Base-by-base conservation (phyloP, 208 protist genomes). In the Zelonia costaricensis region DNA sequence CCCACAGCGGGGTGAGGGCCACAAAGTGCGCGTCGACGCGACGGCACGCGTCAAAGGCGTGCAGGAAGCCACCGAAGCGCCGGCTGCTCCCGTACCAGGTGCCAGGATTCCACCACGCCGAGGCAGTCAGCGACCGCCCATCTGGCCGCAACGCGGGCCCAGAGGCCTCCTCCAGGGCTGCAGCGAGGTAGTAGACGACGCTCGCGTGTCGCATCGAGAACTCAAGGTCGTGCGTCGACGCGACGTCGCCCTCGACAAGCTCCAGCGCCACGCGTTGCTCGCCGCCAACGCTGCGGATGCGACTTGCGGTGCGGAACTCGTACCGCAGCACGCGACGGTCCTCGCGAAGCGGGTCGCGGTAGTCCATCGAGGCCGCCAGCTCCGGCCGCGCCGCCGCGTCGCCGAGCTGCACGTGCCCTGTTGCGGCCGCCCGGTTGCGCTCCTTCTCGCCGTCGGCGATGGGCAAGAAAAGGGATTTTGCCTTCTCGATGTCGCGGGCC, bases 21-120 rank as follows among this genome's bases (percentile, higher is more conserved):
- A 88, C 63, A 52, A 92, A 85, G 53, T 88, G 85, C 12, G 78
- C 81, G 30, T 92, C 85, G 20, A 88, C 82, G 12, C 69, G 70
- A 23, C 67, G 62, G 55, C 81, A 92, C 6, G 76, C 69, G 18
- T 88, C 79, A 10, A 92, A 64, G 39, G 74, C 72, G 38, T 66
- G 70, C 18, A 78, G 47, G 39, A 88, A 85, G 10, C 74, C 74
- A 13, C 65, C 62, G 43, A 76, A 83, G 16, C 62, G 78, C 4
- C 53, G 42, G n/a, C 56, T 46, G 54, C 49, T 61, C 13, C 54
- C 55, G 3, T 36, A 15, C 56, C 45, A 51, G 30, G 59, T 27
- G 10, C 56, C 47, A 3, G 52, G 38, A 33, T 25, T 36, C 60
- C 43, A 58, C 38, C 64, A 73, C 2, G 30, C 15, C 8, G 58